Conservation (phyloP, 768 basidiomycete species). For the Kwoniella sp. region DNA sequence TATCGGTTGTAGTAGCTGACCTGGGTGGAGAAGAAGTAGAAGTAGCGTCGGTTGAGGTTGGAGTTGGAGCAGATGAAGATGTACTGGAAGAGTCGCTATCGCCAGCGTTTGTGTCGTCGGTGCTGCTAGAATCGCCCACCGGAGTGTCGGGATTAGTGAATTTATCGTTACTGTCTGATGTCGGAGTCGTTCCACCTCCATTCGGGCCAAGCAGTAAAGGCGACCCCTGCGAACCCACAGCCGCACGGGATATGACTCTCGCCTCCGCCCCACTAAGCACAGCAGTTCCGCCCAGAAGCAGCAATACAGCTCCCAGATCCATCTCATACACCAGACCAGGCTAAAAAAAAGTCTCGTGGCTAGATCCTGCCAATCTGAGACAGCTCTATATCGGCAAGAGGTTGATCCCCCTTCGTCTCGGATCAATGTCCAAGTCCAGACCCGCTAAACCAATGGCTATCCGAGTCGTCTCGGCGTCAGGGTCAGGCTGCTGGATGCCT, state of each 20-base stretch:
- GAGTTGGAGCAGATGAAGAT: not conserved
- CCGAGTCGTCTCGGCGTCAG: constrained; percentile 24
- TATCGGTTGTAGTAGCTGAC: not conserved
- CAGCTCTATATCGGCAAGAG: constrained; percentile 5
- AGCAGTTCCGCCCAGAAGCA: not conserved
- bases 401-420: constrained; percentile 6
- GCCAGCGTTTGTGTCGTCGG: not conserved
- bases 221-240: constrained; percentile 11
- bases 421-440: constrained; percentile 15
- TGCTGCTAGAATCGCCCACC: not conserved
- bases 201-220: constrained; percentile 15
- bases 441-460: constrained; percentile 23
- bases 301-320: not conserved
- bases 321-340: not conserved
- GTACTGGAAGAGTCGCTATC: not conserved
- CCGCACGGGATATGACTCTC: constrained; percentile 7
- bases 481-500: constrained; percentile 21
- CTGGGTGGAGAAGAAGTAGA: not conserved
- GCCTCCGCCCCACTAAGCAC: not conserved
- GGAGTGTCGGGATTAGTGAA: not conserved
- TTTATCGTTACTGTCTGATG: not conserved
- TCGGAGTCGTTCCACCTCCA: not conserved
- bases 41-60: constrained; percentile 4
- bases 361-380: too few relatives aligned
- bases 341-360: too few relatives aligned